phyloP scores from a whole-genome alignment of 805 yeast genomes.

The Tetrapisispora phaffii region DNA sequence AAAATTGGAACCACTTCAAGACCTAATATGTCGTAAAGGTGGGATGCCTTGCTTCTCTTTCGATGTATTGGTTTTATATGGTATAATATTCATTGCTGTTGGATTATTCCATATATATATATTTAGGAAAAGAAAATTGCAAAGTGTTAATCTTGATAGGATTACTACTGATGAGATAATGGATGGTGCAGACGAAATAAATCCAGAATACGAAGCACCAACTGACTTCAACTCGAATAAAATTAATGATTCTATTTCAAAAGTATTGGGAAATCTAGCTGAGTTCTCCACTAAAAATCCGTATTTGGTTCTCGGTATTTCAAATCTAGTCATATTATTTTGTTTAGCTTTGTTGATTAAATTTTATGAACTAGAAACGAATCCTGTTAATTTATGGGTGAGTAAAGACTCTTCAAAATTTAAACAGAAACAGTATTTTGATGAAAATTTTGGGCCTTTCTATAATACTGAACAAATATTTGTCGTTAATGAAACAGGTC shows the following conservation, averaged over 20 bases:
- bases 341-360: slow-evolving; percentile 33
- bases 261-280: slow-evolving; percentile 44
- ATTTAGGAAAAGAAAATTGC: slow-evolving; percentile 14
- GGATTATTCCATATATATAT: slow-evolving; percentile 16
- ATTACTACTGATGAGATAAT: slow-evolving; percentile 8
- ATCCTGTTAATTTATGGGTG: slow-evolving; percentile 87
- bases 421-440: slow-evolving; percentile 58
- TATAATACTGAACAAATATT: slow-evolving; percentile 81
- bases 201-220: not conserved
- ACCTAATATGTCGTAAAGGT: slow-evolving; percentile 45
- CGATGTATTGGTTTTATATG: slow-evolving; percentile 44
- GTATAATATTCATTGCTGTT: slow-evolving; percentile 16
- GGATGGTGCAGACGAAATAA: not conserved
- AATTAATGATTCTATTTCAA: slow-evolving; percentile 11
- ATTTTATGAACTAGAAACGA: slow-evolving; percentile 53
- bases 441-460: slow-evolving; percentile 81
- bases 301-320: slow-evolving; percentile 35
- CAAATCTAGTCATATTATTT: slow-evolving; percentile 28
- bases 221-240: not conserved
- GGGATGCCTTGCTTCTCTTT: slow-evolving; percentile 66
- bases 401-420: slow-evolving; percentile 64
- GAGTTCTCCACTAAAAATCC: slow-evolving; percentile 55
- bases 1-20: slow-evolving; percentile 38
- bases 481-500: slow-evolving; percentile 57
- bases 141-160: slow-evolving; percentile 11